Evolutionary conservation across 257 asterid genomes (phyloP), one percentile per base, ranked within the genome.

Genomic region (Henckelia pumila): DNA sequence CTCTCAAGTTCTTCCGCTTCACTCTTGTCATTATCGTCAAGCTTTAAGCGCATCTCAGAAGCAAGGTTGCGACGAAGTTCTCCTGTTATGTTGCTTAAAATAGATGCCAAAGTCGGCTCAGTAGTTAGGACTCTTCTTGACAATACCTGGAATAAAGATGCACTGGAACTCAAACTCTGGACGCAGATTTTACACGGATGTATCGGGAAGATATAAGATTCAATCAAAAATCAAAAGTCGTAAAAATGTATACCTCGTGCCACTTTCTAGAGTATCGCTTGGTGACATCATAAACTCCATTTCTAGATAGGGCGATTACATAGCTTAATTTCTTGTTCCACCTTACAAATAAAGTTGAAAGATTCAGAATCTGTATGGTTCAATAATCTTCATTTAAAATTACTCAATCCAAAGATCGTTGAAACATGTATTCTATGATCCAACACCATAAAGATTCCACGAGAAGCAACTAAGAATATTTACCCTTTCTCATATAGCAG

Each of bases 401-500:
- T 56, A 68, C 30, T 57, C 20, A 59, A 56, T 66, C 62, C 20
- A 57, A 35, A 47, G 28, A 56, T 67, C 66, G 26, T 66, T 61
- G 64, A 53, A 17, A 73, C 68, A 53, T 8, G 56, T 28, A 22
- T 50, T 20, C 35, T 52, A 62, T 37, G 35, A 37, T 72, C 66
- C 56, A 65, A 59, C 50, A 62, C 67, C 71, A 55, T 57, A 49
- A 69, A 70, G 68, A 73, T 68, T 61, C 56, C 25, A 28, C 8
- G 14, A 59, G 61, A 67, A 55, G 59, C 20, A 28, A 67, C 37
- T 76, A 64, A 73, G 78, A 77, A 32, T 71, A 63, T 62, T 62
- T 88, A 93, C 98, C 98, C 98, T 79, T 86, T 88, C 83, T 93
- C 98, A 77, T 93, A 93, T 64, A 93, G 82, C 56, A 93, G 77